Percentiles rank a stretch among this genome's conserved stretches.
Evolutionary conservation across 371 early-diverging fungal species (phyloP).

Genomic region (Globomyces sp.): DNA sequence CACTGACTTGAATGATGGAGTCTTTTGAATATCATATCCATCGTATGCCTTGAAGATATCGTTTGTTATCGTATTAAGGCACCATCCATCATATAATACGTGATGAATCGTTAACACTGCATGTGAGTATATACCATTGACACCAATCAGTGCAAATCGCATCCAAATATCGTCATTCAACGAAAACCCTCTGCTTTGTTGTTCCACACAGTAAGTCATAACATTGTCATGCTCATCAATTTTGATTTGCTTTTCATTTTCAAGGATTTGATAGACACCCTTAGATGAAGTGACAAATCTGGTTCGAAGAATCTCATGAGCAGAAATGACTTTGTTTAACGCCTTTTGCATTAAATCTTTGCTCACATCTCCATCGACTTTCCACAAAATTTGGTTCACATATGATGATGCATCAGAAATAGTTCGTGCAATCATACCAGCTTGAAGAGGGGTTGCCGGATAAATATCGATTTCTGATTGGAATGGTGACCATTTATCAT

Average conservation of each 20-base stretch:
- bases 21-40: neutral
- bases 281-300: slow-evolving; percentile 6
- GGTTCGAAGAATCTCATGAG: slow-evolving; percentile 12
- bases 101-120: slow-evolving; percentile 35
- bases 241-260: neutral
- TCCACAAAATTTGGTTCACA: slow-evolving; percentile 10
- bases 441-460: slow-evolving; percentile 24
- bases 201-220: neutral
- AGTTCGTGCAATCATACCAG: slow-evolving; percentile 11
- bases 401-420: slow-evolving; percentile 17
- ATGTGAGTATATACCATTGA: neutral
- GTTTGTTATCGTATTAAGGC: slow-evolving; percentile 19
- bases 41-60: slow-evolving; percentile 19
- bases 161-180: neutral
- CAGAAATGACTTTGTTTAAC: neutral
- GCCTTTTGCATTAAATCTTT: neutral
- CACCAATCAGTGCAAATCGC: slow-evolving; percentile 1
- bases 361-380: neutral
- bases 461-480: slow-evolving; percentile 13
- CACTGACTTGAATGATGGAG: slow-evolving; percentile 21
- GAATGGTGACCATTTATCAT: too few species aligned
- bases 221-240: neutral
- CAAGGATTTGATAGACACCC: slow-evolving; percentile 5
- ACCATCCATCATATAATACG: slow-evolving; percentile 39
- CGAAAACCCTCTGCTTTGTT: neutral